A percentile compares a stretch with the other conserved stretches of the same genome.
Evolutionary conservation across 2,329 filamentous ascomycete genomes (phyloP).

Genomic region (Stemphylium vesicarium): DNA sequence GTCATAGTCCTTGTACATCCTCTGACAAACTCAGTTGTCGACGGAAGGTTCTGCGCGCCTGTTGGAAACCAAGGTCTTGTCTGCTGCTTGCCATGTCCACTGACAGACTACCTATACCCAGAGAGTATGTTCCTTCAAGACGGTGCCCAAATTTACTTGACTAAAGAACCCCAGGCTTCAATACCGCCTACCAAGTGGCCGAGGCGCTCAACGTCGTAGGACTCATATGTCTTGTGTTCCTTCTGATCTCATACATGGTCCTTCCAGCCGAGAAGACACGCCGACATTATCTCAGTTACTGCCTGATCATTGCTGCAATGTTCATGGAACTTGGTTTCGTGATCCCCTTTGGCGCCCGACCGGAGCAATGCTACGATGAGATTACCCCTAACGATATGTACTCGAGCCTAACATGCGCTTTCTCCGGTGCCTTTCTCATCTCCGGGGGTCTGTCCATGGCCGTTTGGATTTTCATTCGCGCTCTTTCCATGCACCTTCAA

Average conservation of each 20-base stretch:
- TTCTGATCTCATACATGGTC: constrained; percentile 78
- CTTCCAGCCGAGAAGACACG: constrained; percentile 88
- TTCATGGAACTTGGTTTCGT: constrained; percentile 92
- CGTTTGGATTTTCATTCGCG: constrained; percentile 90
- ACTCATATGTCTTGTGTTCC: constrained; percentile 73
- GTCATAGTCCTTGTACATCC: neutral
- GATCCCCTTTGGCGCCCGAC: constrained; percentile 78
- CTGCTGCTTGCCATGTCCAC: constrained; percentile 91
- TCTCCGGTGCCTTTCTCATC: constrained; percentile 84
- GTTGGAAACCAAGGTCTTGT: constrained; percentile 56
- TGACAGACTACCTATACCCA: constrained; percentile 76
- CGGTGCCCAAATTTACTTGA: constrained; percentile 5
- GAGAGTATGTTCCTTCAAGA: constrained; percentile 53
- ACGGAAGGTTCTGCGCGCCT: constrained; percentile 64
- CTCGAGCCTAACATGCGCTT: constrained; percentile 79
- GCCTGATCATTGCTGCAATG: constrained; percentile 75
- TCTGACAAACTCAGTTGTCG: constrained; percentile 56
- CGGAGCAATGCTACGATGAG: constrained; percentile 81
- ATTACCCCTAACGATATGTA: constrained; percentile 96
- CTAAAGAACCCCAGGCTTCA: constrained; percentile 53
- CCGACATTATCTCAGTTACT: constrained; percentile 91
- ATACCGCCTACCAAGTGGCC: constrained; percentile 67
- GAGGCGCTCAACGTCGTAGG: constrained; percentile 83
- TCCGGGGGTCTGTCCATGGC: constrained; percentile 83
- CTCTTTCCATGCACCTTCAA: constrained; percentile 91